Evolutionary conservation across 441 rosid species (phyloP), one percentile per base, ranked within the genome.

Genomic region (Populus hybrid): DNA sequence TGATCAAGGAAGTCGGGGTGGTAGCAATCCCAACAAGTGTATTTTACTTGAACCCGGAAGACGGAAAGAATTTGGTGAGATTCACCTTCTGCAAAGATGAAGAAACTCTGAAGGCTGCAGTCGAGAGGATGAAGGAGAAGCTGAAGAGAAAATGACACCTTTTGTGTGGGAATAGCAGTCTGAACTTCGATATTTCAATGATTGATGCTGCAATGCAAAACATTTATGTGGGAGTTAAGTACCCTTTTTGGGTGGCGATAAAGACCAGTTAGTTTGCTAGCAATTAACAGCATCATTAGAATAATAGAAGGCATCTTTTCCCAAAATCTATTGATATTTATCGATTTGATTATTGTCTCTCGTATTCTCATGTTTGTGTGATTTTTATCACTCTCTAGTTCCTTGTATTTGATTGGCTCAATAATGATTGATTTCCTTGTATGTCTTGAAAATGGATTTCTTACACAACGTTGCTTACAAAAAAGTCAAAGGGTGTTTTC

Each of bases 71-170:
- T 67, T 80, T 95, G 84, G 98, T 95, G 80, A 86, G 98, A 81
- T 95, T 95, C 82, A 87, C 99, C 34, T 91, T 95, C 87, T 92
- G 93, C 87, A 91, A 93, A 83, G 97, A 95, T 79, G 98, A 93
- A 84, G 90, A 75, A 54, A 95, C 99, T 23, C 77, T 92, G 84
- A 89, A 85, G 84, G 69, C 84, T 57, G 98, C 95, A 1, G 92
- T 93, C 3, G 91, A 89, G 84, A 90, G 97, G 83, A 93, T 95
- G 99, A 91, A 90, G 86, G 85, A 70, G 83, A 95, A 92, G 86
- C 89, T 95, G 79, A 90, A 84, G 88, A 87, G 74, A 77, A 86
- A 78, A 57, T 88, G 81, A 88, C 20, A 8, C 28, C 57, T 1
- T 21, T 46, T 11, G 10, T 8, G 57, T 69, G 28, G 57, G 61